A percentile compares a stretch with the other conserved stretches of the same genome.
Evolutionary conservation across 345 rosid genomes (phyloP).

Genomic region (Excoecaria cochinchinensis): DNA sequence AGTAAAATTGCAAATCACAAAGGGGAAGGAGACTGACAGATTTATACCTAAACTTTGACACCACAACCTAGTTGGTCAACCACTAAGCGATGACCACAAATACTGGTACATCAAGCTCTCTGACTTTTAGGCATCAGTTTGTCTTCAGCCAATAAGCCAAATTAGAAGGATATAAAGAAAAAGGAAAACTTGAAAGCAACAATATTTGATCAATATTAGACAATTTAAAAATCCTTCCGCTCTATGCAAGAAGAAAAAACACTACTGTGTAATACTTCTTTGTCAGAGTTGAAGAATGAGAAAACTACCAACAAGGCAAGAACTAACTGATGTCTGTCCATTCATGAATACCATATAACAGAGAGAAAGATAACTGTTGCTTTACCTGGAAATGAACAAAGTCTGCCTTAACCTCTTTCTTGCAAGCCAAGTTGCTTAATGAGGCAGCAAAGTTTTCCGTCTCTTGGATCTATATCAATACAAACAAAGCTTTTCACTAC

Average conservation of each 20-base stretch:
- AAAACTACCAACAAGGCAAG: background rate
- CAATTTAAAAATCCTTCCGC: background rate
- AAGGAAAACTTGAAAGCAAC: background rate
- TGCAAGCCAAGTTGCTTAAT: constrained; percentile 58
- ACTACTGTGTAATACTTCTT: background rate
- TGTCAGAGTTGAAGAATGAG: constrained; percentile 1
- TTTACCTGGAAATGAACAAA: constrained; percentile 67
- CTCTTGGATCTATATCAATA: constrained; percentile 86
- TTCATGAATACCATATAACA: background rate
- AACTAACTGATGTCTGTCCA: background rate
- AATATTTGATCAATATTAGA: background rate
- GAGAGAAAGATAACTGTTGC: background rate
- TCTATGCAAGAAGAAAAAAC: background rate
- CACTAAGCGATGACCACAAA: background rate
- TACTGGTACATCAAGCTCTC: background rate
- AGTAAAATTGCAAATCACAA: background rate
- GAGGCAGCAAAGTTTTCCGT: constrained; percentile 71
- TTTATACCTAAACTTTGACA: background rate
- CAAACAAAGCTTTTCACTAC: constrained; percentile 84
- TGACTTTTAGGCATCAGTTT: background rate
- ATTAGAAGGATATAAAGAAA: background rate
- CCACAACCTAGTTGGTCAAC: background rate
- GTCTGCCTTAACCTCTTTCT: constrained; percentile 57
- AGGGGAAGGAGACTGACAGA: background rate
- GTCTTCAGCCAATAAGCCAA: background rate